These are phyloP conservation scores for Trypanosoma mega DNA, from an alignment of 208 protist genomes.

Conservation along the genomic window DNA sequence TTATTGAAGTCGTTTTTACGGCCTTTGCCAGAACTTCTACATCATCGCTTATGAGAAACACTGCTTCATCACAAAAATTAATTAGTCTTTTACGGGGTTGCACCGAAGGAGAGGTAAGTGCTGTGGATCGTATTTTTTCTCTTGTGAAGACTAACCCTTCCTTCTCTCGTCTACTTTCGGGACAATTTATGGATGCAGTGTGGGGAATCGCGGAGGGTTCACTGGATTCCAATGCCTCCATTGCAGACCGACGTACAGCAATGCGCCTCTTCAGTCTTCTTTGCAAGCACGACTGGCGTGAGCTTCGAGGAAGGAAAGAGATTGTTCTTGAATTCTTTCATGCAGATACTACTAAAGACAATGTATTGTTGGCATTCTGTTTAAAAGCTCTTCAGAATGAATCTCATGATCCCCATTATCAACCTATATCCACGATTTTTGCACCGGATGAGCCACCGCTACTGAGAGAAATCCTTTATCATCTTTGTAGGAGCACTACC, in stretches of 20 bases:
- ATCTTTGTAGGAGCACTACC: constrained; percentile 79
- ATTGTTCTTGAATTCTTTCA: constrained; percentile 71
- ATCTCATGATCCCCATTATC: constrained; percentile 66
- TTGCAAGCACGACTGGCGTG: constrained; percentile 68
- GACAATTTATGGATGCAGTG: constrained; percentile 79
- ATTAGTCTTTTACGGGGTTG: constrained; percentile 62
- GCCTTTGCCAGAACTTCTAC: constrained; percentile 57
- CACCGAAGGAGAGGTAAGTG: constrained; percentile 85
- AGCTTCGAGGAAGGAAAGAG: constrained; percentile 63
- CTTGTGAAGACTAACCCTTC: constrained; percentile 64
- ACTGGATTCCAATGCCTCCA: constrained; percentile 45
- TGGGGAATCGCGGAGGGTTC: constrained; percentile 85
- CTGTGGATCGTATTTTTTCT: constrained; percentile 78
- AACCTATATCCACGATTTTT: constrained; percentile 46
- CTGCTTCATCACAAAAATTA: constrained; percentile 75
- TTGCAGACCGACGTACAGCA: constrained; percentile 73
- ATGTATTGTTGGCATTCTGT: constrained; percentile 78
- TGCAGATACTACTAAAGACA: constrained; percentile 60
- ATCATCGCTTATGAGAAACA: constrained; percentile 53
- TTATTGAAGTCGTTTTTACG: constrained; percentile 82
- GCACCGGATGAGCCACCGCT: constrained; percentile 50
- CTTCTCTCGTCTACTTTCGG: constrained; percentile 55
- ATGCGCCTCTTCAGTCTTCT: constrained; percentile 88
- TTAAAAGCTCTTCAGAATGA: constrained; percentile 76
- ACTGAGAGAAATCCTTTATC: constrained; percentile 68